A percentile compares a stretch with the other conserved stretches of the same genome.
Conservation (phyloP, 2,329 filamentous ascomycete species). For the Fusarium hainanense region DNA sequence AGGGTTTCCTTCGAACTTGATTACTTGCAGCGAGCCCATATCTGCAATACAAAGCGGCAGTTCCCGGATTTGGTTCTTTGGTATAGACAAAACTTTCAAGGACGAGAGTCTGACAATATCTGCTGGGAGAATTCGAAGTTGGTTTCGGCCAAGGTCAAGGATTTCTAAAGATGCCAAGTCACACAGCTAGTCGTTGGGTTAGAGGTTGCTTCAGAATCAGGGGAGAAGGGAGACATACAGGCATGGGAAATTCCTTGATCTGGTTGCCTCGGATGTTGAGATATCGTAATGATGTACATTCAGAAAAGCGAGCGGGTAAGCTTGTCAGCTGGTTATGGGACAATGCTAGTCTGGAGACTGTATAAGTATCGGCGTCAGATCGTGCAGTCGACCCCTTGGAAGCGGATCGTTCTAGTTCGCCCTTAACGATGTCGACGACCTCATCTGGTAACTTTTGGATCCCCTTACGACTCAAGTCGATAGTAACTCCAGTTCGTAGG, state of each 20-base stretch:
- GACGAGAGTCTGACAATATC: slow-evolving; percentile 85
- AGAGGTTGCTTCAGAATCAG: slow-evolving; percentile 31
- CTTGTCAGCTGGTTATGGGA: slow-evolving; percentile 81
- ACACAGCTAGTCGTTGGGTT: slow-evolving; percentile 71
- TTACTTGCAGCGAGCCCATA: slow-evolving; percentile 87
- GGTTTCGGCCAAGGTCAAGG: slow-evolving; percentile 90
- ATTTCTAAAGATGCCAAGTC: slow-evolving; percentile 90
- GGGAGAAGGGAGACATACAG: slow-evolving; percentile 54
- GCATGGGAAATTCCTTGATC: slow-evolving; percentile 70
- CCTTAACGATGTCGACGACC: slow-evolving; percentile 78
- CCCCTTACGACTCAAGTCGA: slow-evolving; percentile 80
- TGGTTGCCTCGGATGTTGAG: slow-evolving; percentile 83
- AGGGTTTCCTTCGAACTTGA: slow-evolving; percentile 91
- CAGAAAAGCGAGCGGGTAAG: slow-evolving; percentile 77
- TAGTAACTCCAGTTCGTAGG: slow-evolving; percentile 77
- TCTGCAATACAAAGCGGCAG: slow-evolving; percentile 87
- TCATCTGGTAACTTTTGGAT: slow-evolving; percentile 78
- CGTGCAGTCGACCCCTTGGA: slow-evolving; percentile 11
- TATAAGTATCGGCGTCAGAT: slow-evolving; percentile 29
- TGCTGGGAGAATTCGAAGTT: slow-evolving; percentile 79
- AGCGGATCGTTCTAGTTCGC: slow-evolving; percentile 76
- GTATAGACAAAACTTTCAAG: slow-evolving; percentile 87
- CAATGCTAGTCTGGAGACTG: slow-evolving; percentile 71
- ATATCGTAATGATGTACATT: slow-evolving; percentile 82
- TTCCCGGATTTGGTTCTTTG: slow-evolving; percentile 87